Base-by-base conservation (phyloP, 1,284 basidiomycete genomes). In the Boletus smithii region DNA sequence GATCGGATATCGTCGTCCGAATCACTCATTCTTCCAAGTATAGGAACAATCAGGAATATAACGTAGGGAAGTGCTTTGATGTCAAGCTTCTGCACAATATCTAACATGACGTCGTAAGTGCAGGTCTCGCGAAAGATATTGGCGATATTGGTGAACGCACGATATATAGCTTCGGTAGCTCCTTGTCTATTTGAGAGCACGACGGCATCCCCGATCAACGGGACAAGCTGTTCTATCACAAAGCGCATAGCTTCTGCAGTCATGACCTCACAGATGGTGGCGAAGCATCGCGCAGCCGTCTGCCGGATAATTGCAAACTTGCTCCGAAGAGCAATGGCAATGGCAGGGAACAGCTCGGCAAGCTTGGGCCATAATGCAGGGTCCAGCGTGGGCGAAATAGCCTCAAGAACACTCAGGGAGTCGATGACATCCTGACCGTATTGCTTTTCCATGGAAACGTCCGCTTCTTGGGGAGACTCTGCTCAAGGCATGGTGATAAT, bases 1-100 rank as follows among this genome's bases (percentile, higher is more conserved):
- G 95, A 82, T 17, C 97, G 86, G 39, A 97, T 87, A 52, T 91
- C 85, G 55, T 95, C 92, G 62, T 99, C 88, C 3, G 83, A 66
- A 68, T 99, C 97, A 56, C 93, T 97, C 97, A 99, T 99, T 29
- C 97, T 81, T 8, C 97, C 97, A 8, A 99, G 83, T 4, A 98
- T 82, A 0, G 97, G 97, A 0, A 99, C 95, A 41, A 99, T 84
- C 67, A 99, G 77, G 73, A 99, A 99, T 55, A 99, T 89, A 18
- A 99, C 90, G 65, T 99, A 99, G 5, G 97, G 95, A 39, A 99
- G 72, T 14, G 95, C 88, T 67, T 95, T 95, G 69, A 97, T 83
- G 60, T 98, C 95, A 38, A 99, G 80, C 51, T 81, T 79, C 60
- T 94, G 88, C 36, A 99, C 91, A 50, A 98, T 86, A 62, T 95